Conservation (phyloP, 768 basidiomycete species). For the Gymnopilus junonius region DNA sequence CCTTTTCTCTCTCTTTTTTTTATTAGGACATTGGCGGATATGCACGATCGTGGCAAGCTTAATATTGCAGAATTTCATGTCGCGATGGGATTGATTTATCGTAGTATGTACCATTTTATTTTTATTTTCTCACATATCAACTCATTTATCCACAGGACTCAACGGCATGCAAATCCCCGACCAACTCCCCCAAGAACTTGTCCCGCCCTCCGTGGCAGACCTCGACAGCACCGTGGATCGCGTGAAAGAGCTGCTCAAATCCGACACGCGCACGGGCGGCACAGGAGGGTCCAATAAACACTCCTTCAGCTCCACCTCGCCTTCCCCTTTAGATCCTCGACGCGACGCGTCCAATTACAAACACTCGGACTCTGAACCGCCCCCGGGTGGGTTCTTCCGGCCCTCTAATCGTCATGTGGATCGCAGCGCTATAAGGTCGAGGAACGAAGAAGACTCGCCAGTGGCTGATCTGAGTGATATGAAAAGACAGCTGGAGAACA, state of each 20-base stretch:
- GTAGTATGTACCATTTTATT: slow-evolving; percentile 63
- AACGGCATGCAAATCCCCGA: slow-evolving; percentile 94
- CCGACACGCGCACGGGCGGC: slow-evolving; percentile 81
- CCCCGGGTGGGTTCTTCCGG: slow-evolving; percentile 73
- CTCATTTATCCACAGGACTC: slow-evolving; percentile 57
- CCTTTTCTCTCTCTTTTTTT: neutral
- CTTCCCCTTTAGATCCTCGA: slow-evolving; percentile 53
- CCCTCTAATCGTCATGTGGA: slow-evolving; percentile 85
- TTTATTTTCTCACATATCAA: neutral
- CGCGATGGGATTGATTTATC: slow-evolving; percentile 97
- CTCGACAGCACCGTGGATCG: slow-evolving; percentile 90
- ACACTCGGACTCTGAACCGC: slow-evolving; percentile 66
- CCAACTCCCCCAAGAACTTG: slow-evolving; percentile 83
- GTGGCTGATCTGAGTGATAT: slow-evolving; percentile 77
- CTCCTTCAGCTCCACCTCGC: slow-evolving; percentile 64
- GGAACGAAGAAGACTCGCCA: slow-evolving; percentile 62
- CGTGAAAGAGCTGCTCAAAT: slow-evolving; percentile 83
- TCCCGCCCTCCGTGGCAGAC: slow-evolving; percentile 90
- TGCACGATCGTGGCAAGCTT: slow-evolving; percentile 92
- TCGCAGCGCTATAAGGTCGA: slow-evolving; percentile 76
- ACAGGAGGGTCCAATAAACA: slow-evolving; percentile 64
- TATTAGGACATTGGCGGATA: slow-evolving; percentile 91
- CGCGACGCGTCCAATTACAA: slow-evolving; percentile 94
- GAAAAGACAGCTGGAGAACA: slow-evolving; percentile 80
- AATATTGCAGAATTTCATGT: slow-evolving; percentile 97